phyloP scores from a whole-genome alignment of 441 rosid species.

The Corymbia citriodora region DNA sequence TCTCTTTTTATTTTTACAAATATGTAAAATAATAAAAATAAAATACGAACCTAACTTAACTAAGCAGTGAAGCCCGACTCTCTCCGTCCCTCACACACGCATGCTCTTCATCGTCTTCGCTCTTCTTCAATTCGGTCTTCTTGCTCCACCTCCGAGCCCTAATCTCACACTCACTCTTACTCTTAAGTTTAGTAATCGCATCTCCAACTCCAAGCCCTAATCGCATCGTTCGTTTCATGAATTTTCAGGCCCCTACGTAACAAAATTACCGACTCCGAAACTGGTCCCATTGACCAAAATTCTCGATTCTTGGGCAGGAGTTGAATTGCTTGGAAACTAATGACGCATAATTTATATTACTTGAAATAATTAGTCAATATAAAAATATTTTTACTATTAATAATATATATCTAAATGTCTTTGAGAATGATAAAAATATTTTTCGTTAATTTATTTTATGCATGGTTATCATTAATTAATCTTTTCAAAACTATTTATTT shows the following conservation, averaged over 20 bases:
- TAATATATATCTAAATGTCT: not conserved
- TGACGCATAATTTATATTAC: accelerated
- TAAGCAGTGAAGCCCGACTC: not conserved
- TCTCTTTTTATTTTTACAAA: too few relatives aligned
- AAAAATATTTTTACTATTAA: not conserved
- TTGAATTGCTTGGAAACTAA: accelerated
- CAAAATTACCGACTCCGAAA: too few relatives aligned
- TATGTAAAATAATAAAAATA: too few relatives aligned
- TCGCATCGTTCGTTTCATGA: not conserved
- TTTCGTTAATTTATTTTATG: not conserved
- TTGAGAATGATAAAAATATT: accelerated
- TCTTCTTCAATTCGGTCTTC: not conserved
- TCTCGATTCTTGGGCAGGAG: accelerated
- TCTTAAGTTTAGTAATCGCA: not conserved
- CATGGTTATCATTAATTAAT: not conserved
- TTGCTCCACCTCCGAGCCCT: not conserved
- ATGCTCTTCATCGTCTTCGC: not conserved
- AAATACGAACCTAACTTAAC: too few relatives aligned
- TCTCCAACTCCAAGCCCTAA: not conserved
- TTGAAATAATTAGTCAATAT: not conserved
- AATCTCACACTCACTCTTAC: not conserved
- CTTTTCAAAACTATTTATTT: too few relatives aligned
- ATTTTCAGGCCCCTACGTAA: accelerated
- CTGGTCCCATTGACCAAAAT: too few relatives aligned
- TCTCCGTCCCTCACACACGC: not conserved